These are phyloP conservation scores for Pichia sp. DNA, from an alignment of 1,139 yeast genomes.

Conservation along the genomic window DNA sequence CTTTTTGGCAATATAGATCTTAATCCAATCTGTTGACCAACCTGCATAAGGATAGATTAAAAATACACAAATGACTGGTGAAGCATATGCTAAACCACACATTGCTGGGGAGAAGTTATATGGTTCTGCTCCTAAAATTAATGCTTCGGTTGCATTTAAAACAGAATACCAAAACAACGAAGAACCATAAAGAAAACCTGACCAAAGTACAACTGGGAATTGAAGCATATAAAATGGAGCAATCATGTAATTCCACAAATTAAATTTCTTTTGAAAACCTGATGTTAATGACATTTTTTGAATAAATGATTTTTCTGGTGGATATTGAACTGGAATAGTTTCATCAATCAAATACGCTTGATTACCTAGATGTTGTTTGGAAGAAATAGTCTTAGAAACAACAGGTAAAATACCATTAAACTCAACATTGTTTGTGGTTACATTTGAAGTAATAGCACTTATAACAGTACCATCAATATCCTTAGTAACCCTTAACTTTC, in stretches of 20 bases:
- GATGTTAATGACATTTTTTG: constrained; percentile 34
- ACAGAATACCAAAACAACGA: constrained; percentile 54
- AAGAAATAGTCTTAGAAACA: constrained; percentile 3
- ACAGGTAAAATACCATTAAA: constrained; percentile 2
- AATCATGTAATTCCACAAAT: constrained; percentile 30
- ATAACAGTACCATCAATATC: constrained; percentile 21
- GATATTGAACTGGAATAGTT: constrained; percentile 17
- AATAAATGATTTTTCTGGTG: constrained; percentile 31
- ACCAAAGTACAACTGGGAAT: constrained; percentile 57
- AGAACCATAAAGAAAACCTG: constrained; percentile 58
- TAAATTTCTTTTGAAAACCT: constrained; percentile 31
- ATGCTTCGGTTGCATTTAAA: constrained; percentile 38
- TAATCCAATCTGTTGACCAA: constrained; percentile 35
- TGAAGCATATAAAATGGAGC: constrained; percentile 38
- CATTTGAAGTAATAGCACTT: constrained; percentile 22
- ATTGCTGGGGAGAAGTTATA: constrained; percentile 37
- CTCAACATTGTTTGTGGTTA: constrained; percentile 6
- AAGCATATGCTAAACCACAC: constrained; percentile 38
- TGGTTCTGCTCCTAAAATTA: constrained; percentile 37
- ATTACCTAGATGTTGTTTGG: constrained; percentile 20
- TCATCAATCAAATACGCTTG: constrained; percentile 24
- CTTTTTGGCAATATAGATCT: constrained; percentile 33
- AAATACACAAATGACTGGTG: constrained; percentile 36
- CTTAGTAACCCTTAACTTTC: constrained; percentile 27
- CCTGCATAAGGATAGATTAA: constrained; percentile 35